A percentile compares a stretch with the other conserved stretches of the same genome.
Conservation (phyloP, 768 basidiomycete species). For the Sarcomyxa edulis region DNA sequence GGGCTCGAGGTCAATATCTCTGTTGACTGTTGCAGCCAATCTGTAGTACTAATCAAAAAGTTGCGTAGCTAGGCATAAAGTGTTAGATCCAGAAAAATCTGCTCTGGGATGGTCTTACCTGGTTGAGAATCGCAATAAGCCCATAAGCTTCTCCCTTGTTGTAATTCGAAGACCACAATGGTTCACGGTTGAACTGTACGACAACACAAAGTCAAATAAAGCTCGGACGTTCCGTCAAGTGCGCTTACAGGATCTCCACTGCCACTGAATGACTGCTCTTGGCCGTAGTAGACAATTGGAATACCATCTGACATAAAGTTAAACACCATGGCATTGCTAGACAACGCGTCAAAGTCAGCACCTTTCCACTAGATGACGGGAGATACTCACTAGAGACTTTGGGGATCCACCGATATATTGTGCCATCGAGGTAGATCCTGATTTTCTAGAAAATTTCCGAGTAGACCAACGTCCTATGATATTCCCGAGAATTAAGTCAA, state of each 20-base stretch:
- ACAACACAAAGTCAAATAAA: no score
- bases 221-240: no score
- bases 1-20: constrained; percentile 45
- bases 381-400: constrained; percentile 54
- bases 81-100: background rate
- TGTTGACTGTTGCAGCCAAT: constrained; percentile 47
- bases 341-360: background rate
- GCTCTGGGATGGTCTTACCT: constrained; percentile 26
- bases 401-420: constrained; percentile 65
- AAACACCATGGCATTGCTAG: constrained; percentile 69
- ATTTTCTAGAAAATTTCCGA: constrained; percentile 80
- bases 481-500: background rate
- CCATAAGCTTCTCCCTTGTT: constrained; percentile 52
- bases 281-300: constrained; percentile 78
- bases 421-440: constrained; percentile 75
- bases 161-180: constrained; percentile 69
- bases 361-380: background rate
- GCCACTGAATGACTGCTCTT: constrained; percentile 69
- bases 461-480: constrained; percentile 32
- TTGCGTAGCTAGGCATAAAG: constrained; percentile 49
- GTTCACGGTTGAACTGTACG: constrained; percentile 71
- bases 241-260: constrained; percentile 55
- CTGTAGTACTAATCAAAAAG: constrained; percentile 47
- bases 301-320: constrained; percentile 77
- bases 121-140: constrained; percentile 55